phyloP scores from a whole-genome alignment of 176 grass and related monocot genomes.

The Olyra latifolia region DNA sequence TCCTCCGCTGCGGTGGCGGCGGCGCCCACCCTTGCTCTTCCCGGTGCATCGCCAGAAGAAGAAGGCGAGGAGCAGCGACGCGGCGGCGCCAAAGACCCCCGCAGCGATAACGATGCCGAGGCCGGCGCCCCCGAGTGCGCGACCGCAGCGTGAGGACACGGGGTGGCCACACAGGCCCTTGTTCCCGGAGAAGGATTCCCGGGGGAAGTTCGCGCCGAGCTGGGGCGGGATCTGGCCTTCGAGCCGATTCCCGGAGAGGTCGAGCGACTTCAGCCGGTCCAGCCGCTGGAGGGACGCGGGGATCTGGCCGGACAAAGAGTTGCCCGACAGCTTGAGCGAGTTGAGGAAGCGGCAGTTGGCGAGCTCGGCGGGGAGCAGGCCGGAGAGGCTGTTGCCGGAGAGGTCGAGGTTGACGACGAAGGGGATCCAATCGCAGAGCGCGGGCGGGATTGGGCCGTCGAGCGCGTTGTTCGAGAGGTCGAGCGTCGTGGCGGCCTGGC shows the following conservation, averaged over 20 bases:
- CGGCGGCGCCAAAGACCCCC: conserved; percentile 77
- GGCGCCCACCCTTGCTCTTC: conserved; percentile 38
- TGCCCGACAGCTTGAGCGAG: conserved; percentile 59
- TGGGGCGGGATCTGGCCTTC: conserved; percentile 58
- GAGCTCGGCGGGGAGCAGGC: conserved; percentile 67
- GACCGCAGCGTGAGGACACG: conserved; percentile 45
- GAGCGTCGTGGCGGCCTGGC: conserved; percentile 54
- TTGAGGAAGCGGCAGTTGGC: conserved; percentile 78
- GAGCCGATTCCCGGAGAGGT: conserved; percentile 70
- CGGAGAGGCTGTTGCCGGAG: conserved; percentile 58
- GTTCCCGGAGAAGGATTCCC: conserved; percentile 51
- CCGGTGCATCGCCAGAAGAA: conserved; percentile 76
- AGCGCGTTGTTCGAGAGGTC: conserved; percentile 73
- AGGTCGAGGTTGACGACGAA: conserved; percentile 72
- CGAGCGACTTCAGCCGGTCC: conserved; percentile 67
- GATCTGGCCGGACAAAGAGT: conserved; percentile 63
- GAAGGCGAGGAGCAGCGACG: conserved; percentile 73
- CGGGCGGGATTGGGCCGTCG: conserved; percentile 36
- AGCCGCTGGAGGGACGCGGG: conserved; percentile 65
- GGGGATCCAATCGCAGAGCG: conserved; percentile 83
- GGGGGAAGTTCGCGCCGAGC: conserved; percentile 47
- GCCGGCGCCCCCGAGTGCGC: conserved; percentile 28
- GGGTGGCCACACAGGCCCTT: conserved; percentile 67
- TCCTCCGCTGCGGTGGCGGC: conserved; percentile 5
- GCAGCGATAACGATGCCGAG: conserved; percentile 79